Base-by-base conservation (phyloP, 371 early-diverging fungal genomes). In the Sporodiniella umbellata region DNA sequence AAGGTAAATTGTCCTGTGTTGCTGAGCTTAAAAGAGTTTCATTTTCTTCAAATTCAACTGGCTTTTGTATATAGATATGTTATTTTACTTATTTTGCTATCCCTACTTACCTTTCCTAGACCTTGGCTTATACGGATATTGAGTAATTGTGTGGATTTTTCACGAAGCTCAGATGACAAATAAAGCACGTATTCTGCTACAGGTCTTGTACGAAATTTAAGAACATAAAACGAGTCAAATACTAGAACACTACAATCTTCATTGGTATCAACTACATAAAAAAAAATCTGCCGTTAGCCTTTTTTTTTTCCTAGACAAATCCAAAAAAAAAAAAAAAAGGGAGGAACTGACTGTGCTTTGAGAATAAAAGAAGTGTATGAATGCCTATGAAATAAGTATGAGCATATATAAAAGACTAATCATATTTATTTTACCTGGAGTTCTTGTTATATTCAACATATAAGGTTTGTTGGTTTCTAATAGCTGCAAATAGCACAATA, bases 381-480 rank as follows among this genome's bases (percentile, higher is more conserved):
- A 77, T 66, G 11, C 75, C 75, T 72, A 26, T 4, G 25, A 21
- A 10, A 25, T 56, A 67, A 70, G 31, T 19, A 15, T 19, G 23
- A 19, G 68, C 51, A 64, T 37, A 21, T 56, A 57, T 12, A 42
- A 56, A 10, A 60, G 61, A 14, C 63, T 45, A 0, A 68, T 59
- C 10, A 2, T 19, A 19, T 19, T 31, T 12, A 24, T 2, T 24
- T 46, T 54, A 68, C 76, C 77, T 42, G 85, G 81, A 11, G 83
- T 76, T 17, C 82, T 62, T 2, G 80, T 63, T 7, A 84, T 72
- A 48, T 85, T 85, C 2, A 81, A 63, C 14, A 87, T 39, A 61
- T 78, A 87, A 2, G 86, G 88, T 47, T 81, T 83, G 40, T 68
- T 81, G 4, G 88, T 87, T 56, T 85, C 83, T 23, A 87, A 45